Percentiles rank a stretch among this genome's conserved stretches.
phyloP scores from a whole-genome alignment of 2,329 filamentous ascomycete species.

The Paramyrothecium roridum region DNA sequence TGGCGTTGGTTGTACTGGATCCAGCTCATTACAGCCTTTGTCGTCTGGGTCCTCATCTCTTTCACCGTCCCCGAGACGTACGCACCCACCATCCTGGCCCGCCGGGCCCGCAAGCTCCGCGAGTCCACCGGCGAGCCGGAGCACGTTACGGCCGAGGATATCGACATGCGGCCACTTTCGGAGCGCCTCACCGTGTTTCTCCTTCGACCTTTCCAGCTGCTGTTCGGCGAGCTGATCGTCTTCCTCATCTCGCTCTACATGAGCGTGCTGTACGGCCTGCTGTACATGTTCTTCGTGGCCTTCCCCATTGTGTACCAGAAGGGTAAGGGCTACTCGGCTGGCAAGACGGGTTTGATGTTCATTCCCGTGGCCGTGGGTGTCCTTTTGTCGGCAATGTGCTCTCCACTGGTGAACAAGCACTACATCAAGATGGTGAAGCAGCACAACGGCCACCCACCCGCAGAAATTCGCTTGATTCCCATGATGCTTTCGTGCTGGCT shows the following conservation, averaged over 20 bases:
- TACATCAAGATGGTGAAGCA: conserved; percentile 64
- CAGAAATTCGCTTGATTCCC: conserved; percentile 74
- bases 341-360: conserved; percentile 80
- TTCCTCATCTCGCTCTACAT: conserved; percentile 83
- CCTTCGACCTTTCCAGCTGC: conserved; percentile 77
- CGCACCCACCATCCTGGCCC: conserved; percentile 71
- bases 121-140: conserved; percentile 62
- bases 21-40: conserved; percentile 70
- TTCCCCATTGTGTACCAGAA: conserved; percentile 70
- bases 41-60: conserved; percentile 72
- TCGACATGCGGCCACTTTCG: conserved; percentile 66
- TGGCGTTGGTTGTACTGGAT: conserved; percentile 91
- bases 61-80: conserved; percentile 93
- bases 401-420: conserved; percentile 76
- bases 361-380: conserved; percentile 80
- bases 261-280: conserved; percentile 72
- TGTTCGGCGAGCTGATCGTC: conserved; percentile 82
- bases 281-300: conserved; percentile 77
- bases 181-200: conserved; percentile 74
- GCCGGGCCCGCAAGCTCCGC: conserved; percentile 68
- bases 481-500: conserved; percentile 79
- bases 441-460: conserved; percentile 69
- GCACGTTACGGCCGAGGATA: conserved; percentile 77
- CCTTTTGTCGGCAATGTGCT: conserved; percentile 60
- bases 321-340: conserved; percentile 74